Conservation (phyloP, 306 rosid species). For the Trifolium fragiferum region DNA sequence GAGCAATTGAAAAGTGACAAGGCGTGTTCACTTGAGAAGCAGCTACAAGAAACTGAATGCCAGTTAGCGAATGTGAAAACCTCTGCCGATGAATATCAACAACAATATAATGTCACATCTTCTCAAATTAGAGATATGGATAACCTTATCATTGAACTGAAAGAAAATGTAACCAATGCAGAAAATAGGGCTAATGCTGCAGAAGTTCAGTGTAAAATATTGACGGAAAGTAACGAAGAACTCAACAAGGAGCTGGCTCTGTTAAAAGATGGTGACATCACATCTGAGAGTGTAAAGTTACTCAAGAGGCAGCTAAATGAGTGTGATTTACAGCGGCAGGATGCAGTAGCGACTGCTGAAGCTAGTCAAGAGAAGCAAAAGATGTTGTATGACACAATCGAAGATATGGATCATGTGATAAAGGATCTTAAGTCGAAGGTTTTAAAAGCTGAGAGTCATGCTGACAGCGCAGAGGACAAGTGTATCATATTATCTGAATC, state of each 20-base stretch:
- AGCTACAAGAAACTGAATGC: constrained; percentile 58
- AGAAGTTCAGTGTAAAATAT: constrained; percentile 50
- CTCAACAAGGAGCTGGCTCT: constrained; percentile 54
- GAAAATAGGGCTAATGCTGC: constrained; percentile 57
- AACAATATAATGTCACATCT: constrained; percentile 41
- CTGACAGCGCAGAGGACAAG: constrained; percentile 78
- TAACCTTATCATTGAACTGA: constrained; percentile 44
- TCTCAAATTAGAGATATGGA: constrained; percentile 51
- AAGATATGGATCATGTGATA: constrained; percentile 85
- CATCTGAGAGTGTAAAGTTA: constrained; percentile 50
- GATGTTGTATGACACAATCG: constrained; percentile 65
- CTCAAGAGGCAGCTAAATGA: constrained; percentile 69
- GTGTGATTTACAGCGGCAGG: constrained; percentile 60
- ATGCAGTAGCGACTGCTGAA: constrained; percentile 81
- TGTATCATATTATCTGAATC: constrained; percentile 75
- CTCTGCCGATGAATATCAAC: constrained; percentile 54
- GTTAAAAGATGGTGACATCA: constrained; percentile 45
- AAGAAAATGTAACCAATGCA: constrained; percentile 48
- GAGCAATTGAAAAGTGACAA: constrained; percentile 54
- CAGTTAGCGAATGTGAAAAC: constrained; percentile 52
- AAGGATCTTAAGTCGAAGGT: constrained; percentile 70
- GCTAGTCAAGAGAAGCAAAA: constrained; percentile 85
- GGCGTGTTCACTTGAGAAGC: constrained; percentile 59
- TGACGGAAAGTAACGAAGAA: constrained; percentile 48
- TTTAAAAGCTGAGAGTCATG: constrained; percentile 72